Conservation (phyloP, 2,329 filamentous ascomycete species). For the Hyphodiscus sp. region DNA sequence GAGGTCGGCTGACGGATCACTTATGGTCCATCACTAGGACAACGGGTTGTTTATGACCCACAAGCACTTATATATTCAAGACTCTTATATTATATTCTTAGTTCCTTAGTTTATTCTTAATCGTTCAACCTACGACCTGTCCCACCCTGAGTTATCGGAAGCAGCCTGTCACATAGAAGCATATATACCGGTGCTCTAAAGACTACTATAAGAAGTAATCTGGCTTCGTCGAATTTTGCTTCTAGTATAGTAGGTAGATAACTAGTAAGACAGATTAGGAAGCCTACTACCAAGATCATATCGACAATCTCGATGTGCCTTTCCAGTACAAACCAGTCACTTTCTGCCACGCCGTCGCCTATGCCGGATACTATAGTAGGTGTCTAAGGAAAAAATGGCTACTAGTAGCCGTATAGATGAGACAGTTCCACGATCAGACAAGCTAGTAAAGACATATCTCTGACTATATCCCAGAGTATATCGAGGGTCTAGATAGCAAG, state of each 20-base stretch:
- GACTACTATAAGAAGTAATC: slow-evolving; percentile 8
- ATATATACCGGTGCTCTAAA: slow-evolving; percentile 10
- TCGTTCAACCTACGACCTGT: too few relatives aligned
- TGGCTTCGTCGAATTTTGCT: slow-evolving; percentile 14
- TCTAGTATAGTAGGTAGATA: slow-evolving; percentile 10
- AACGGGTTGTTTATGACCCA: too few relatives aligned
- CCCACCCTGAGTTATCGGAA: too few relatives aligned
- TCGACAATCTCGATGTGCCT: slow-evolving; percentile 12
- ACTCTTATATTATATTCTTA: too few relatives aligned
- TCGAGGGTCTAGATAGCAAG: slow-evolving; percentile 7
- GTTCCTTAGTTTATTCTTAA: too few relatives aligned
- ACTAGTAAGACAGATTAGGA: slow-evolving; percentile 9
- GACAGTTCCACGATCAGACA: slow-evolving; percentile 1
- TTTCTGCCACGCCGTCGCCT: slow-evolving; percentile 7
- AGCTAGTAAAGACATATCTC: slow-evolving; percentile 9
- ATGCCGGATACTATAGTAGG: slow-evolving; percentile 7
- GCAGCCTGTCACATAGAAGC: too few relatives aligned
- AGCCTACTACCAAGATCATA: slow-evolving; percentile 11
- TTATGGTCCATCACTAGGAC: too few relatives aligned
- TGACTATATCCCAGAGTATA: slow-evolving; percentile 5
- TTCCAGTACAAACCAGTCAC: slow-evolving; percentile 6
- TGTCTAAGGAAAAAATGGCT: slow-evolving; percentile 5
- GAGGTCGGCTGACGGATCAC: too few relatives aligned
- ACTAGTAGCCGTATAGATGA: too few relatives aligned
- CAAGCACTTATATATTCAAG: too few relatives aligned